Evolutionary conservation across 1,284 basidiomycete species (phyloP), one percentile per base, ranked within the genome.

Genomic region (Trichosporon coremiiforme): DNA sequence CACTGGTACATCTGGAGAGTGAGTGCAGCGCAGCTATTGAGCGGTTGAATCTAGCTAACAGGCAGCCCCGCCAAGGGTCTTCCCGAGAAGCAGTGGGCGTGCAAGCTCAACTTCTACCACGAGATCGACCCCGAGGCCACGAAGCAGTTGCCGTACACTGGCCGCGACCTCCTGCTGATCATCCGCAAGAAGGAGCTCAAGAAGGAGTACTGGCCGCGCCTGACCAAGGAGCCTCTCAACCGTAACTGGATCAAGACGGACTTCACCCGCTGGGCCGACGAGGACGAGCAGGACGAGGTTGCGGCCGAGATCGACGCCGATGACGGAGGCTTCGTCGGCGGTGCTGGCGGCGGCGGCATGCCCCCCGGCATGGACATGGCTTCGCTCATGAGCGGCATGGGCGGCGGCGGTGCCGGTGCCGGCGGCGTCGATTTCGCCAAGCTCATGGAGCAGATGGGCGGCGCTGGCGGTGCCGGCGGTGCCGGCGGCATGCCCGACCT

Each of bases 241-340:
- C 88, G 87, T 70, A 85, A 89, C 67, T 95, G 89, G 85, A 85
- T 95, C 82, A 95, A 94, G 87, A 95, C 93, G 65, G 93, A 96
- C 84, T 96, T 95, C 82, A 86, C 86, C 78, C 68, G 68, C 85
- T 97, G 94, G 94, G 91, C 91, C 66, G 94, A 96, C 80, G 94
- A 97, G 85, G 94, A 97, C 79, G 94, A 97, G 83, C 94, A 97
- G 85, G 91, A 93, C 38, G 90, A 75, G 4, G 78, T 78, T 67
- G 82, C 78, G 55, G 53, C 22, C 25, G 68, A 69, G 55, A 38
- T 64, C 33, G 35, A 31, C 7, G 33, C 7, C 17, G 65, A 38
- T 33, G 31, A 35, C 47, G 65, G 31, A 64, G 83, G 80, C 60
- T 77, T 79, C 76, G 76, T 78, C n/a, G 78, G 78, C 73, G 76